A percentile compares a stretch with the other conserved stretches of the same genome.
phyloP scores from a whole-genome alignment of 371 early-diverging fungal genomes.

The Mucor circinelloides region DNA sequence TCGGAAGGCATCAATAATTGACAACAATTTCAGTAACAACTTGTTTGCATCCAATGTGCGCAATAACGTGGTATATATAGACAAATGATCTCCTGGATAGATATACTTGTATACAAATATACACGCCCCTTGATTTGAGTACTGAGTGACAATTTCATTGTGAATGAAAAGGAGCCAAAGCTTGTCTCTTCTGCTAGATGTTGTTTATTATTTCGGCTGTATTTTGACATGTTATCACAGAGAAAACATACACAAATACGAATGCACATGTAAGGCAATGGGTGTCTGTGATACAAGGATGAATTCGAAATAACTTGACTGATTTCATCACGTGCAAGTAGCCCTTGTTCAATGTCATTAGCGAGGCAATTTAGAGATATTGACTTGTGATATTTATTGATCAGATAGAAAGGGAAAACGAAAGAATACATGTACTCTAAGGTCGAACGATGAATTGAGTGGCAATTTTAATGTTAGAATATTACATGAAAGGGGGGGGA shows the following conservation, averaged over 20 bases:
- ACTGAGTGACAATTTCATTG: neutral
- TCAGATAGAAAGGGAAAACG: neutral
- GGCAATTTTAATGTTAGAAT: neutral
- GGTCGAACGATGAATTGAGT: neutral
- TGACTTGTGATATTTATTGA: neutral
- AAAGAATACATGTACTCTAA: slow-evolving; percentile 8
- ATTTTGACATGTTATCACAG: neutral
- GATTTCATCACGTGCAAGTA: neutral
- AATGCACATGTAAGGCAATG: neutral
- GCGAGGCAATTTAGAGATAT: neutral
- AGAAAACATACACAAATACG: neutral
- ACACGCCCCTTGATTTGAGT: neutral
- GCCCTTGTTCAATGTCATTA: neutral
- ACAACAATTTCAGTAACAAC: neutral
- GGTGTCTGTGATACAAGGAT: slow-evolving; percentile 16
- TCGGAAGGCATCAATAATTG: neutral
- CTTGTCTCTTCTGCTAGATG: too few species aligned
- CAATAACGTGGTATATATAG: neutral
- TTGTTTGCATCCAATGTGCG: neutral
- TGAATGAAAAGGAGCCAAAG: neutral
- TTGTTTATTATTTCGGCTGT: neutral
- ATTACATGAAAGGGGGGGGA: neutral
- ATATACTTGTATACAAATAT: neutral
- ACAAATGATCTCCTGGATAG: neutral
- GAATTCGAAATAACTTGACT: slow-evolving; percentile 8